phyloP scores from a whole-genome alignment of 2,329 filamentous ascomycete genomes.

The Colletotrichum musae region DNA sequence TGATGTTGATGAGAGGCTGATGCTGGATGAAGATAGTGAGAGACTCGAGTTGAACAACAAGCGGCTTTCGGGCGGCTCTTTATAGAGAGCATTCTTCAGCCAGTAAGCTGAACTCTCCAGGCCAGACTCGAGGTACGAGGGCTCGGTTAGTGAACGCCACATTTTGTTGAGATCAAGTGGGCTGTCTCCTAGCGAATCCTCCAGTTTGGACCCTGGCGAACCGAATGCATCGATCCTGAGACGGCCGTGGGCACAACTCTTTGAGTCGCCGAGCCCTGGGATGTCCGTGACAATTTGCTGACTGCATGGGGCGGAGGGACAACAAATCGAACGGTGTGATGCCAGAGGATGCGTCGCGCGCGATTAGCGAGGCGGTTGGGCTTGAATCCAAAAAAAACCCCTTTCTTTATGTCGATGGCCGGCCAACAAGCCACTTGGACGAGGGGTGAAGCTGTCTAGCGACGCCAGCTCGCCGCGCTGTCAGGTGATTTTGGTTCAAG shows the following conservation, averaged over 20 bases:
- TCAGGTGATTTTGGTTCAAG: conserved; percentile 17
- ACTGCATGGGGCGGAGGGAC: conserved; percentile 1
- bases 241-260: not conserved
- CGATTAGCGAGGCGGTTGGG: not conserved
- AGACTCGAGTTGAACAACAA: not conserved
- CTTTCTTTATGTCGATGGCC: not conserved
- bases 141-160: conserved; percentile 17
- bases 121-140: not conserved
- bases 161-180: conserved; percentile 30
- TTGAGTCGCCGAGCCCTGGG: not conserved
- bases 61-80: not conserved
- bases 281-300: not conserved
- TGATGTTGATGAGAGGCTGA: not conserved
- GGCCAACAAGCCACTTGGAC: conserved; percentile 7
- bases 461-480: conserved; percentile 3
- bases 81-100: not conserved
- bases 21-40: not conserved
- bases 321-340: not conserved
- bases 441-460: not conserved
- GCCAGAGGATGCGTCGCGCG: not conserved
- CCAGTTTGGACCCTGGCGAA: not conserved
- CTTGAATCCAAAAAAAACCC: not conserved
- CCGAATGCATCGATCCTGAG: not conserved
- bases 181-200: not conserved
- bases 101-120: not conserved